Conservation (phyloP, 202 grass and related monocot species). For the Digitaria exilis region DNA sequence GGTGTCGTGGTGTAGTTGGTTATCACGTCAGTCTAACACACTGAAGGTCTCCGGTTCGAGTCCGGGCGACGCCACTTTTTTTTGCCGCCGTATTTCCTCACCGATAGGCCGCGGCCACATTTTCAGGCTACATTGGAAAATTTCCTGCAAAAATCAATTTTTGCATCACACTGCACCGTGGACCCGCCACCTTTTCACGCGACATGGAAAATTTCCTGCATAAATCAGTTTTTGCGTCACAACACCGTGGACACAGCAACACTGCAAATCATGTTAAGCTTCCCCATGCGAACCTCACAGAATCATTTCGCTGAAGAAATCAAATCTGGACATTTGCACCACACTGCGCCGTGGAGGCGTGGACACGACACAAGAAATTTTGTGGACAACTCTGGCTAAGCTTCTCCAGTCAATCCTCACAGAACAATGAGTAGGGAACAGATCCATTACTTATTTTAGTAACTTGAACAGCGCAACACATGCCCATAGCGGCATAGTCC, state of each 20-base stretch:
- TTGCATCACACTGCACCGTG: too few species aligned
- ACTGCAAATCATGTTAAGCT: too few species aligned
- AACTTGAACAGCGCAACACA: slow-evolving; percentile 39
- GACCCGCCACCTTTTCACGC: too few species aligned
- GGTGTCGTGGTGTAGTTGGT: slow-evolving; percentile 99
- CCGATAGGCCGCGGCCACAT: too few species aligned
- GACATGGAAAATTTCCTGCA: too few species aligned
- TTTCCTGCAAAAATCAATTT: too few species aligned
- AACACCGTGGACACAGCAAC: too few species aligned
- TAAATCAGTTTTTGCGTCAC: too few species aligned
- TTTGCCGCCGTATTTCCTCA: neutral
- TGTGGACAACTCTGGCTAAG: neutral
- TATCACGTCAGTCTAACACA: slow-evolving; percentile 99
- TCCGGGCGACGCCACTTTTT: slow-evolving; percentile 29
- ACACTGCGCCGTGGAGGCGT: too few species aligned
- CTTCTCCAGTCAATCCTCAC: neutral
- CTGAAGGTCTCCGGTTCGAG: slow-evolving; percentile 53
- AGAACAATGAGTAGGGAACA: slow-evolving; percentile 7
- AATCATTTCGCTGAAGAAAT: neutral
- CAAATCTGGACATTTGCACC: neutral
- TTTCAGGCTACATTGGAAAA: too few species aligned
- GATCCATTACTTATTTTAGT: slow-evolving; percentile 49
- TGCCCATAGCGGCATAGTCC: slow-evolving; percentile 17
- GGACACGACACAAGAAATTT: neutral
- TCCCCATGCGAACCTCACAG: too few species aligned